Evolutionary conservation across 371 early-diverging fungal genomes (phyloP), one percentile per base, ranked within the genome.

Genomic region (Sporodiniella umbellata): DNA sequence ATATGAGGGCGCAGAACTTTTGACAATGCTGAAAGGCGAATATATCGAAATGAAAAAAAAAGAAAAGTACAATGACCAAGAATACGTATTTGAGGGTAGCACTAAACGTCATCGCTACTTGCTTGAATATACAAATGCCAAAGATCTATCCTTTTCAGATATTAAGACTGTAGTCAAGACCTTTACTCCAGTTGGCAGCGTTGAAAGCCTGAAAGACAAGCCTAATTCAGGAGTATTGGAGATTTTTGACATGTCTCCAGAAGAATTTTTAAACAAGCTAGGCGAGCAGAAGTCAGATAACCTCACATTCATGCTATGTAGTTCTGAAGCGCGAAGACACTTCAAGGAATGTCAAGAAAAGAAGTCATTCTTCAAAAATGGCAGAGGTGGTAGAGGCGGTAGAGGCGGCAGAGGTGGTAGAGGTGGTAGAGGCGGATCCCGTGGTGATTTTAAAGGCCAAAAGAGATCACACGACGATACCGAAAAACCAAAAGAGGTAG

Each of bases 1-100:
- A 42, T 72, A 49, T 35, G 38, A 58, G 7, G 53, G 15, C 2
- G 28, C 55, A 8, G 33, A 42, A 10, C 40, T 75, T 11, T 17
- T 38, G 1, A 33, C 58, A 7, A 75, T 75, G 76, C 50, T 58
- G 30, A 75, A 75, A 58, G 57, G 54, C 19, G 68, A 65, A 8
- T 75, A 75, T 38, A 47, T 75, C 7, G 66, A 69, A 17, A 68
- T 70, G 66, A 75, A 75, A 51, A 38, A 56, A 6, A 39, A 45
- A n/a, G 72, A 72, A 35, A 72, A 75, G 12, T 74, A 28, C 24
- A 33, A 35, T 3, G 61, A 55, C 31, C 22, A 30, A 30, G 49
- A 47, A 25, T 52, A 23, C 17, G 43, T 37, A 2, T 30, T 45
- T 18, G 8, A 24, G 0, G 21, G 19, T 1, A 35, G 2, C 2